Evolutionary conservation across 345 rosid genomes (phyloP).

Genomic region (Lepidium sativum): DNA sequence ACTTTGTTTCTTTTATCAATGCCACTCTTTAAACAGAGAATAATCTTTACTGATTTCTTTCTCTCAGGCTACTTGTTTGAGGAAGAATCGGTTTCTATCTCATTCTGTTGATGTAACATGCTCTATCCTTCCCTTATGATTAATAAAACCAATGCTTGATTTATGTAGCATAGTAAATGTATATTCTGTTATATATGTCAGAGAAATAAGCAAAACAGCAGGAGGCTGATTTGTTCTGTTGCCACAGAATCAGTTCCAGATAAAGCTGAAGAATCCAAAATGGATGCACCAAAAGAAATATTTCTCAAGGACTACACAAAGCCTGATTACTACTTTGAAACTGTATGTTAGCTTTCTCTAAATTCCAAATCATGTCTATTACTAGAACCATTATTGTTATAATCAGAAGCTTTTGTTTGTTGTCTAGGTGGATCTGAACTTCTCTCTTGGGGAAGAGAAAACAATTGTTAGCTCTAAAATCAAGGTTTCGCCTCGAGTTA

Average conservation of each 20-base stretch:
- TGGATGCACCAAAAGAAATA: slow-evolving; percentile 84
- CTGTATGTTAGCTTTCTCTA: slow-evolving; percentile 32
- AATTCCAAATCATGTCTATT: not conserved
- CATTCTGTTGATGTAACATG: slow-evolving; percentile 43
- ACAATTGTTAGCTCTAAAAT: slow-evolving; percentile 84
- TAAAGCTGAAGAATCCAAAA: slow-evolving; percentile 52
- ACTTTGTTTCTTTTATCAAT: not conserved
- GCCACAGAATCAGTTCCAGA: slow-evolving; percentile 58
- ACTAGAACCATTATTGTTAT: not conserved
- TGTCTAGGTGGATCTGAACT: slow-evolving; percentile 73
- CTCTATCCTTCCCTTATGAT: not conserved
- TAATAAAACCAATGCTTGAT: not conserved
- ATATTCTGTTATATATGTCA: slow-evolving; percentile 22
- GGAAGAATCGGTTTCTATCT: slow-evolving; percentile 29
- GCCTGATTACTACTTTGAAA: slow-evolving; percentile 88
- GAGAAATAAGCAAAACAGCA: slow-evolving; percentile 44
- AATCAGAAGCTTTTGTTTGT: not conserved
- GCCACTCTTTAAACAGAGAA: not conserved
- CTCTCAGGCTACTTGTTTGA: slow-evolving; percentile 38
- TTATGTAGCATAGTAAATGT: slow-evolving; percentile 7
- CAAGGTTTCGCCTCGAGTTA: slow-evolving; percentile 58
- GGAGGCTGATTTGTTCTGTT: slow-evolving; percentile 67
- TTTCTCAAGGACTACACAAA: slow-evolving; percentile 87
- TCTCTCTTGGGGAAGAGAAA: slow-evolving; percentile 86
- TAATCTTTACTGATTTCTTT: not conserved